phyloP scores from a whole-genome alignment of 257 asterid species.

The Cinchona pubescens region DNA sequence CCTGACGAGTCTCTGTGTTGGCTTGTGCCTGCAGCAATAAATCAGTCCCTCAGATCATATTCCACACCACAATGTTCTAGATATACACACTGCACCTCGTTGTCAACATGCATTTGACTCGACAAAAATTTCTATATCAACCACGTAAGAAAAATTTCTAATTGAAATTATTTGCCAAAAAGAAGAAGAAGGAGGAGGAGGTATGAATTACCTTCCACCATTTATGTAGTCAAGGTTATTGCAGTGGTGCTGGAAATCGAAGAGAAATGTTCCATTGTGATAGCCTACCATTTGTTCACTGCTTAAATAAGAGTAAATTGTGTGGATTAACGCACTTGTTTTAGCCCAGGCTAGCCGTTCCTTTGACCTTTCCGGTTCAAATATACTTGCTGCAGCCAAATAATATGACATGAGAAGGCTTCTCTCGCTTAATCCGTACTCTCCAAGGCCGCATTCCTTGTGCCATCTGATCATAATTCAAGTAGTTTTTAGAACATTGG shows the following conservation, averaged over 20 bases:
- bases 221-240: conserved; percentile 22
- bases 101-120: too few species aligned
- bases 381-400: conserved; percentile 53
- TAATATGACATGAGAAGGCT: conserved; percentile 39
- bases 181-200: too few species aligned
- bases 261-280: conserved; percentile 37
- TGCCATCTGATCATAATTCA: conserved; percentile 54
- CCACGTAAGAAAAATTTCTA: too few species aligned
- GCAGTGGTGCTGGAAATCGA: conserved; percentile 35
- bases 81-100: too few species aligned
- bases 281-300: conserved; percentile 22
- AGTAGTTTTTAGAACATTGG: not conserved
- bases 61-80: too few species aligned
- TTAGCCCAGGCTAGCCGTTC: conserved; percentile 77
- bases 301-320: conserved; percentile 32
- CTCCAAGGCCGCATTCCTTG: conserved; percentile 31
- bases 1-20: conserved; percentile 38
- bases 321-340: conserved; percentile 51
- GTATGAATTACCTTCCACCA: conserved; percentile 38
- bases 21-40: conserved; percentile 32
- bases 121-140: too few species aligned
- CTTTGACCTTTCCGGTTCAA: conserved; percentile 57
- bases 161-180: too few species aligned
- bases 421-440: conserved; percentile 42
- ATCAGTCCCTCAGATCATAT: not conserved